Base-by-base conservation (phyloP, 768 basidiomycete species). In the Suillus tomentosus region DNA sequence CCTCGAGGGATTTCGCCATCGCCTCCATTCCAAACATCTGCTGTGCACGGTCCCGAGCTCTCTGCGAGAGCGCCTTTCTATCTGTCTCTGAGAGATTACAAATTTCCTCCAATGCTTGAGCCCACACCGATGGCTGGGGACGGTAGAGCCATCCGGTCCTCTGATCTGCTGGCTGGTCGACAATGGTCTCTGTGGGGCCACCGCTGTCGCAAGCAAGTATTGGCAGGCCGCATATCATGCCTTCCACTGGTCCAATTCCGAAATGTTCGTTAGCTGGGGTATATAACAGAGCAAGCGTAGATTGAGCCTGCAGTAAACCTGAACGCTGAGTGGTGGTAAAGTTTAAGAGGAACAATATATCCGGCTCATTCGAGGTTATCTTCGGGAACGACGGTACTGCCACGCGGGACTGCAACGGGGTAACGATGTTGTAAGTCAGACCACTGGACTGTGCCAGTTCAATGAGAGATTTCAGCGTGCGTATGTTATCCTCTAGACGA, bases 221-320 rank as follows among this genome's bases (percentile, higher is more conserved):
- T 0, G 96, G 95, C 0, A 99, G 75, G 3, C 95, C 94, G 55
- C 92, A 95, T 9, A 87, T 84, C 95, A 98, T 98, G 0, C 87
- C 95, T 74, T 99, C 96, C 3, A 98, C 85, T 2, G 97, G 96
- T 0, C 90, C 96, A 68, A 99, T 98, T 2, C 96, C 97, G 74
- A 99, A 97, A 74, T 99, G 96, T 71, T 99, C 96, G 74, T 96
- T 96, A 9, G 85, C 79, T 0, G 96, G 97, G 0, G 96, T 99
- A 74, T 99, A 99, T 8, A 99, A 82, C 0, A 99, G 80, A 0
- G 86, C 92, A 17, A 86, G 76, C 0, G 94, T 92, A 5, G 82
- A 84, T 0, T 85, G 74, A 5, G 86, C 82, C 14, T 78, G 84
- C 43, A 99, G 86, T 1, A 99, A 84, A 8, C 89, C 88, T 1